Percentiles rank a stretch among this genome's conserved stretches.
Conservation (phyloP, 768 basidiomycete genomes). For the Leucosporidium creatinivorum region DNA sequence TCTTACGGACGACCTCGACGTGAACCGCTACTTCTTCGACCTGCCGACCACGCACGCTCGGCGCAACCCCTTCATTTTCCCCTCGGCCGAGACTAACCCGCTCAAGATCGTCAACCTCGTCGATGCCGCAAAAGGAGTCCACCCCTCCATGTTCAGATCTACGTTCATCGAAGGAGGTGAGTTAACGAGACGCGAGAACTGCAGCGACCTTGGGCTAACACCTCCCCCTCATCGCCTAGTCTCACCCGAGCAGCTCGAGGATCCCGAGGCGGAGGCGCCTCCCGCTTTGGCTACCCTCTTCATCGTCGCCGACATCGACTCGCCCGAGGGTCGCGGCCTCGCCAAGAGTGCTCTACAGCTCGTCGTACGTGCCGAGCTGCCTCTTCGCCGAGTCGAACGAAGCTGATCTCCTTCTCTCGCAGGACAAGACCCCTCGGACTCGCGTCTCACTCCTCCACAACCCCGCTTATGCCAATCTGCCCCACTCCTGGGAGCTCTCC, state of each 20-base stretch:
- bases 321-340: slow-evolving; percentile 52
- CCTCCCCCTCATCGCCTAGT: not conserved
- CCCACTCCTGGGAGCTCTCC: slow-evolving; percentile 13
- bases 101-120: slow-evolving; percentile 54
- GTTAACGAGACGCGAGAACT: not conserved
- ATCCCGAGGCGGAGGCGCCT: slow-evolving; percentile 1
- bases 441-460: slow-evolving; percentile 76
- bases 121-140: slow-evolving; percentile 47
- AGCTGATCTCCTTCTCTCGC: not conserved
- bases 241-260: not conserved
- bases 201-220: too few species aligned
- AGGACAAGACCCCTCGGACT: slow-evolving; percentile 49
- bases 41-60: slow-evolving; percentile 62
- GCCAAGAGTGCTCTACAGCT: slow-evolving; percentile 61
- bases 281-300: slow-evolving; percentile 44
- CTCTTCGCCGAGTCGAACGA: too few species aligned
- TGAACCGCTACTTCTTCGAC: slow-evolving; percentile 81
- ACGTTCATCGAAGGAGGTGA: slow-evolving; percentile 17
- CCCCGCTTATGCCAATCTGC: slow-evolving; percentile 42
- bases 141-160: not conserved
- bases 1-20: slow-evolving; percentile 39
- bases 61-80: slow-evolving; percentile 70
- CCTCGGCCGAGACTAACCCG: slow-evolving; percentile 47
- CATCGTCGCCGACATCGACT: slow-evolving; percentile 73
- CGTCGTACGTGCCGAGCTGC: slow-evolving; percentile 48